These are phyloP conservation scores for Aspergillus viridinutans DNA, from an alignment of 2,329 filamentous ascomycete genomes.

Conservation along the genomic window DNA sequence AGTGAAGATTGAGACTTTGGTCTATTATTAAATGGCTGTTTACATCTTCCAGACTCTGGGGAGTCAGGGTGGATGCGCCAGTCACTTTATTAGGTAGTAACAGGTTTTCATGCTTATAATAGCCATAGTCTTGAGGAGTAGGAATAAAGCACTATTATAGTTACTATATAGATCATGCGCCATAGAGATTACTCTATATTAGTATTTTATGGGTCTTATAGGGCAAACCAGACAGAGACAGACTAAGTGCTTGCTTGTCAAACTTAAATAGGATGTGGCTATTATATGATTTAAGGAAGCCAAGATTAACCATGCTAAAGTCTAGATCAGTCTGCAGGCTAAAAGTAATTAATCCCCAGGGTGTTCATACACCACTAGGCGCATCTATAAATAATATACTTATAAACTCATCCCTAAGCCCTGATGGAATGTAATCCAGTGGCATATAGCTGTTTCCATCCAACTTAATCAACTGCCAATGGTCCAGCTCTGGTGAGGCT, in stretches of 20 bases:
- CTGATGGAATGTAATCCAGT: too few species aligned
- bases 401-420: too few species aligned
- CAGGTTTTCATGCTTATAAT: conserved; percentile 30
- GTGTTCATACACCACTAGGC: conserved; percentile 6
- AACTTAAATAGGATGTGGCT: conserved; percentile 28
- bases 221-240: neutral
- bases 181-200: too few species aligned
- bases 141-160: conserved; percentile 30
- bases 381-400: too few species aligned
- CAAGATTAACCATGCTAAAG: conserved; percentile 29
- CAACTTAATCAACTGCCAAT: too few species aligned
- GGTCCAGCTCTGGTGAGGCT: too few species aligned
- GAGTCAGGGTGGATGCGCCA: too few species aligned
- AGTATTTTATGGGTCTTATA: too few species aligned
- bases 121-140: conserved; percentile 26
- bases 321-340: conserved; percentile 20
- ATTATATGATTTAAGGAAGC: conserved; percentile 32
- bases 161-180: conserved; percentile 13
- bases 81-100: conserved; percentile 16
- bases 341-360: conserved; percentile 8
- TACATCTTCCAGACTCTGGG: too few species aligned
- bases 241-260: conserved; percentile 2
- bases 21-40: too few species aligned
- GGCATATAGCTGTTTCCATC: too few species aligned
- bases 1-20: too few species aligned